Evolutionary conservation across 805 yeast genomes (phyloP), one percentile per base, ranked within the genome.

Genomic region (Torulaspora delbrueckii): DNA sequence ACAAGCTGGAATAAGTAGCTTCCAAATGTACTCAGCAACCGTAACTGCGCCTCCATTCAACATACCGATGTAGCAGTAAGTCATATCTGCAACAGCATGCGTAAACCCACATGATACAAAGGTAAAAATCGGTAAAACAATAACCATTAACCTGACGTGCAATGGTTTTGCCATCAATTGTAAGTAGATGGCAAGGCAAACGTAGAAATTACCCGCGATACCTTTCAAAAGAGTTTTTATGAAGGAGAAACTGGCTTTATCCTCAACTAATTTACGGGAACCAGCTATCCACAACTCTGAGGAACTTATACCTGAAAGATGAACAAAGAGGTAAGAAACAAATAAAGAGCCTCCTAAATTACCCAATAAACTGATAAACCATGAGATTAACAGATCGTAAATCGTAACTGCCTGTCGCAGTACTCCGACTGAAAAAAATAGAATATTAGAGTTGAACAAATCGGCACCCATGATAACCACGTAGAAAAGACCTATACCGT

Each of bases 51-150:
- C 84, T 12, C 82, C 78, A 62, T 83, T 84, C 39, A 85, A 71
- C 59, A 84, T 65, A 0, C 86, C 95, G 51, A 79, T 76, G 7
- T 82, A 78, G 4, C 82, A 60, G 43, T 84, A 53, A 53, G 72
- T 81, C 93, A 86, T 84, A 61, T 86, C 95, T 0, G 95, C 95
- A 7, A 86, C 88, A 1, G 80, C 79, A 59, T 86, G 95, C 2
- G 86, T 79, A 64, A 80, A 86, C 0, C 95, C 93, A 71, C 82
- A 70, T 1, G 82, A 56, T n/a, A 84, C 93, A 63, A 86, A 84
- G 0, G 90, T 79, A 63, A 84, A 84, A 12, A 86, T 72, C 0
- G 95, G 95, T 16, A 85, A 59, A 12, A 72, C 57, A 69, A 86
- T 75, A 69, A 83, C 65, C 5, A 82, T 38, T 24, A 82, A 71